Base-by-base conservation (phyloP, 148 eudicot species). In the Spergularia marina region DNA sequence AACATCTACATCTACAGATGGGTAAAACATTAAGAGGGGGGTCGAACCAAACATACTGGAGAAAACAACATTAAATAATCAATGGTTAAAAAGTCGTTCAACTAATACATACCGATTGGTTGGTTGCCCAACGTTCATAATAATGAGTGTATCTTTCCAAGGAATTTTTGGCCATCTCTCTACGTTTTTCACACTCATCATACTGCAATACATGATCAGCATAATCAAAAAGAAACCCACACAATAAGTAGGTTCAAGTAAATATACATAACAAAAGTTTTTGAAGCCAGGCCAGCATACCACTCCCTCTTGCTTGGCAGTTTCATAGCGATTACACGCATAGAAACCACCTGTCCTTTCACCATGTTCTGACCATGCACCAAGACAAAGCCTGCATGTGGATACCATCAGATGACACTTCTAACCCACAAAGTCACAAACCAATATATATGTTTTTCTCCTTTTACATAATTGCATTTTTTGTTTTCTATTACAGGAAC, bases 131-230 rank as follows among this genome's bases (percentile, higher is more conserved):
- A 71, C 97, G 85, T 74, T 92, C 98, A 84, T 92, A 92, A 70
- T 90, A 92, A 89, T 92, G 98, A 73, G 96, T 92, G 72, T 92
- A 92, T 87, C 91, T 83, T 87, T 90, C 98, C 62, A 92, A 79
- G 12, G 98, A 92, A 68, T 89, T 92, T 77, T 92, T 92, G 25
- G 98, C 98, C 96, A 89, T 92, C 83, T 92, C 98, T 83, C 96
- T 86, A 72, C 98, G 89, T 74, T 89, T 90, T 82, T 92, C 96
- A 53, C 91, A 41, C 75, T 92, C 98, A 80, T 89, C 91, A 83
- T 79, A 92, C 98, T 92, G 91, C 66, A 69, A 65, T 71, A 62
- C 72, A 51, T 7, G 65, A 79, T 65, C n/a, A 51, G 4, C 25
- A 63, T 52, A 53, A 7, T 39, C 39, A 53, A 18, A 54, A 65